phyloP scores from a whole-genome alignment of 2,329 filamentous ascomycete genomes.

The Trichoderma citrinoviride region DNA sequence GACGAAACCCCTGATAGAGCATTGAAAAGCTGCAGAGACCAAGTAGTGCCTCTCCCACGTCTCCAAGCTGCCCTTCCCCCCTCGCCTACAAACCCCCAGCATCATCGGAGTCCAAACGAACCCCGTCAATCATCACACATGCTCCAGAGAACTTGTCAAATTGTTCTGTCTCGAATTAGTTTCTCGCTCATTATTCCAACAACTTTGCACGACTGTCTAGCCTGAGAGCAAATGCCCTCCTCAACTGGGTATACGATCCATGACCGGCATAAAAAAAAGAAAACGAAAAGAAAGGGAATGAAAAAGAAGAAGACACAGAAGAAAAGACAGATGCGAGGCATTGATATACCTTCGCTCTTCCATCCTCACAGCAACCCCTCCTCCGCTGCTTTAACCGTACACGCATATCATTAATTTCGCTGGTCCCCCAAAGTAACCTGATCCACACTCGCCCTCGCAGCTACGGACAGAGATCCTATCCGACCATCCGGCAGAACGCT shows the following conservation, averaged over 20 bases:
- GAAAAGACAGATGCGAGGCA: neutral
- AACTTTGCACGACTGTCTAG: neutral
- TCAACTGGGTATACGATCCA: conserved; percentile 19
- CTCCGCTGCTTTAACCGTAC: neutral
- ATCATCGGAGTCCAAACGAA: too few relatives aligned
- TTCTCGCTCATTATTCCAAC: neutral
- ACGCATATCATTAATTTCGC: neutral
- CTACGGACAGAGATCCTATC: neutral
- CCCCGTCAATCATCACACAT: too few relatives aligned
- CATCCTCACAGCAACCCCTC: neutral
- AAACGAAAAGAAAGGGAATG: neutral
- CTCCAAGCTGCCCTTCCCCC: too few relatives aligned
- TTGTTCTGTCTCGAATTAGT: too few relatives aligned
- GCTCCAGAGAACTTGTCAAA: too few relatives aligned
- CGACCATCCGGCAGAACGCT: neutral
- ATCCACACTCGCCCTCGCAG: neutral
- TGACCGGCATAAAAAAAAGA: neutral
- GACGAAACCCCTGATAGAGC: too few relatives aligned
- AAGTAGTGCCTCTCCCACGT: too few relatives aligned
- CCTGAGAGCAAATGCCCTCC: neutral
- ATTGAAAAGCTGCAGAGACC: too few relatives aligned
- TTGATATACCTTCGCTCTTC: neutral
- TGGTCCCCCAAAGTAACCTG: neutral
- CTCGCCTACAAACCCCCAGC: too few relatives aligned
- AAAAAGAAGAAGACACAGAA: neutral